Conservation (phyloP, 768 basidiomycete genomes). For the Rhizopogon vulgaris region DNA sequence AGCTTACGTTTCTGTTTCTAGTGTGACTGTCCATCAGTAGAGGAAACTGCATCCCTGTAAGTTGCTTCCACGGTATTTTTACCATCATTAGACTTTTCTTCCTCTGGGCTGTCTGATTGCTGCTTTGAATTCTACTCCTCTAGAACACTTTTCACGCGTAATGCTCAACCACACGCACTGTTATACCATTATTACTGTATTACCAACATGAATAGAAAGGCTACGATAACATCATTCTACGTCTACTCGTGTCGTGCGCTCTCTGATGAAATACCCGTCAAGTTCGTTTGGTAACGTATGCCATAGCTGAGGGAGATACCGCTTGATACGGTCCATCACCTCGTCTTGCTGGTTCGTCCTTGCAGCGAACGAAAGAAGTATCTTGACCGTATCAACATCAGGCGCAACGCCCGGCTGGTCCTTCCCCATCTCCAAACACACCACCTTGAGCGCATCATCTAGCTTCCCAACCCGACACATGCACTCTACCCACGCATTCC, state of each 20-base stretch:
- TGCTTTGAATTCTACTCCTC: conserved; percentile 38
- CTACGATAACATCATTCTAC: conserved; percentile 8
- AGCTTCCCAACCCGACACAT: conserved; percentile 67
- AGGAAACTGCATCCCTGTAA: conserved; percentile 52
- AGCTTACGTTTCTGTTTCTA: conserved; percentile 21
- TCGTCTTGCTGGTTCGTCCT: conserved; percentile 35
- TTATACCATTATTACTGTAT: conserved; percentile 24
- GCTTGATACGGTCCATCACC: conserved; percentile 40
- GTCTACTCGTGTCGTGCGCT: not conserved
- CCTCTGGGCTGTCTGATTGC: conserved; percentile 12
- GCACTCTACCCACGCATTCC: conserved; percentile 82
- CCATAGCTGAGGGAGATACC: conserved; percentile 34
- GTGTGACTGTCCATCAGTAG: conserved; percentile 86
- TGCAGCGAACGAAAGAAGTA: conserved; percentile 52
- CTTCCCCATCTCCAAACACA: conserved; percentile 61
- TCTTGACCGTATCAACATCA: conserved; percentile 40
- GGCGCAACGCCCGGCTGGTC: conserved; percentile 37
- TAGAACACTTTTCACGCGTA: conserved; percentile 36
- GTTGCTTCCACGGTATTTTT: conserved; percentile 1
- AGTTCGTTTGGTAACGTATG: conserved; percentile 17
- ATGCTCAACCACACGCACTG: conserved; percentile 65
- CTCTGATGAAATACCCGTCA: conserved; percentile 12
- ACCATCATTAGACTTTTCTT: conserved; percentile 16
- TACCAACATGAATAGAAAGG: conserved; percentile 9
- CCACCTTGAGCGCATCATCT: conserved; percentile 59